Base-by-base conservation (phyloP, 2,329 filamentous ascomycete genomes). In the Zelopaecilomyces penicillatus region DNA sequence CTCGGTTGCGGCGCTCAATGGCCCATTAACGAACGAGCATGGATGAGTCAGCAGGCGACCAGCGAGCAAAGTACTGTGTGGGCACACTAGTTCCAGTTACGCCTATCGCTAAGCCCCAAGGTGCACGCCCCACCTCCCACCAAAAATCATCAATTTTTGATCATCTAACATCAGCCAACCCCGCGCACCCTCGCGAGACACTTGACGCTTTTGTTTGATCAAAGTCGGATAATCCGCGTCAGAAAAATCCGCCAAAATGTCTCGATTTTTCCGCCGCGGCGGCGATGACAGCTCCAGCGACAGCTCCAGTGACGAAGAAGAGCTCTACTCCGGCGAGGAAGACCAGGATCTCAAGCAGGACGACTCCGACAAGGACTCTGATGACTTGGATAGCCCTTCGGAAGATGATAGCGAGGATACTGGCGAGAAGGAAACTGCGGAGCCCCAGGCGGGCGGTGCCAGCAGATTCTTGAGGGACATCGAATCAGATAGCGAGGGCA, bases 251-350 rank as follows among this genome's bases (percentile, higher is more conserved):
- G 59, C 66, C 72, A 85, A 64, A 51, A 93, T 91, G 86, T 97
- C 93, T 78, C 86, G 89, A 74, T 98, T 97, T 73, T 97, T 97
- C 78, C 86, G 88, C 78, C 86, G 88, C 53, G 86, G 86, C 67
- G 86, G 84, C 62, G 75, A 78, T 74, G 90, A 95, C 71, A 96
- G 90, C 81, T 95, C 91, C 63, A 87, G 82, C 76, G 90, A 96
- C 71, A 90, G 81, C 74, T 88, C 87, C 77, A 95, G 88, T 61
- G 91, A 96, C 59, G 91, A 97, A 76, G 90, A 97, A 74, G 85
- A 90, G 70, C 83, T 95, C 70, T 94, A 94, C 81, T 80, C 78
- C 57, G 62, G 61, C 49, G 62, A 64, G 53, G 63, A 65, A 55
- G 64, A 65, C 57, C 57, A 70, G 53, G 70, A 82, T 53, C 11